phyloP scores from a whole-genome alignment of 495 filamentous ascomycete species.

The Paragyromitra xinjiangensis region DNA sequence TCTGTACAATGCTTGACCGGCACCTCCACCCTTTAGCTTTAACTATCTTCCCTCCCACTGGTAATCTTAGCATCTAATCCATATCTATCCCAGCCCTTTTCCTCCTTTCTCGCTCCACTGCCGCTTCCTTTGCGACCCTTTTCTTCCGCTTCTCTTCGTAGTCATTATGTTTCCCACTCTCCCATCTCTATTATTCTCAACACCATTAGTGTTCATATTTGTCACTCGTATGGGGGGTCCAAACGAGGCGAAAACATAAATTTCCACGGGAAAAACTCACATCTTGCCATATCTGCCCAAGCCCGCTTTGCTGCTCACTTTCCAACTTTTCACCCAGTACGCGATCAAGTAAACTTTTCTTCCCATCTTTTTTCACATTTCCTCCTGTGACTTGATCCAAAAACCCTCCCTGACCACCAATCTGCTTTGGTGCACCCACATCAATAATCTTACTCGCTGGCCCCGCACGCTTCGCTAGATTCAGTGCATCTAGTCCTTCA shows the following conservation, averaged over 20 bases:
- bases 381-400: slow-evolving; percentile 50
- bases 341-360: slow-evolving; percentile 16
- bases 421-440: slow-evolving; percentile 54
- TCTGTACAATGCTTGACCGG: slow-evolving; percentile 14
- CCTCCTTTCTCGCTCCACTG: slow-evolving; percentile 21
- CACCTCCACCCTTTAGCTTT: slow-evolving; percentile 43
- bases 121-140: slow-evolving; percentile 61
- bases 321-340: slow-evolving; percentile 37
- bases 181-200: slow-evolving; percentile 35
- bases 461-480: slow-evolving; percentile 34
- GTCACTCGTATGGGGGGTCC: not conserved
- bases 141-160: slow-evolving; percentile 55
- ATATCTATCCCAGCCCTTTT: not conserved
- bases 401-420: slow-evolving; percentile 51
- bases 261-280: slow-evolving; percentile 1
- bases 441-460: slow-evolving; percentile 51
- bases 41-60: not conserved
- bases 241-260: not conserved
- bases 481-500: slow-evolving; percentile 22
- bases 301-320: slow-evolving; percentile 12
- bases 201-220: slow-evolving; percentile 12
- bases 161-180: slow-evolving; percentile 59
- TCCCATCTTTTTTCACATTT: slow-evolving; percentile 12
- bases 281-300: slow-evolving; percentile 43
- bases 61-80: not conserved